These are phyloP conservation scores for Gorgonomyces haynaldii DNA, from an alignment of 192 early-diverging fungal species.

Conservation along the genomic window DNA sequence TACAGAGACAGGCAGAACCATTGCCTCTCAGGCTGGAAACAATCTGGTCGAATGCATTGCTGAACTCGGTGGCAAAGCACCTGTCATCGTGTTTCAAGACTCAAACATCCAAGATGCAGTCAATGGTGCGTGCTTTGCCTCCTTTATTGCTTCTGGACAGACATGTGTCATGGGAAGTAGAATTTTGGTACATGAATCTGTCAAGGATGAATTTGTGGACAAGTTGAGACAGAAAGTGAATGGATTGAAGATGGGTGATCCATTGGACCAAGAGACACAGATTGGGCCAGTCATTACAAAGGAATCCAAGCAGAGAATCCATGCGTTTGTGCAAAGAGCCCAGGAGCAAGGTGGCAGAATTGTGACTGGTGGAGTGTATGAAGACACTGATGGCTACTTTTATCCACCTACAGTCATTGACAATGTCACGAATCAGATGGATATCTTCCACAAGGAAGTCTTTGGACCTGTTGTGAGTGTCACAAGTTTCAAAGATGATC, in stretches of 20 bases:
- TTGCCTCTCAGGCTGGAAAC: constrained; percentile 43
- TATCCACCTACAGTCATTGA: constrained; percentile 72
- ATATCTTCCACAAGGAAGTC: constrained; percentile 65
- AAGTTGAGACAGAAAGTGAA: constrained; percentile 41
- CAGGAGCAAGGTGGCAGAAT: constrained; percentile 58
- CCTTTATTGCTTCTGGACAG: constrained; percentile 35
- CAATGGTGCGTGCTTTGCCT: constrained; percentile 20
- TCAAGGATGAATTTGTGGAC: constrained; percentile 28
- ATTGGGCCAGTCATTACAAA: constrained; percentile 76
- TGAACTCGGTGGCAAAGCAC: constrained; percentile 38
- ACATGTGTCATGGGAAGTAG: constrained; percentile 32
- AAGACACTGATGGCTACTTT: constrained; percentile 56
- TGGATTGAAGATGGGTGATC: constrained; percentile 60
- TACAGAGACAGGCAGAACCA: constrained; percentile 14
- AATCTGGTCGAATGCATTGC: constrained; percentile 49
- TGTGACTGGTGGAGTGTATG: constrained; percentile 62
- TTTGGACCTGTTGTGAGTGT: constrained; percentile 85
- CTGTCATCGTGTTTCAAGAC: constrained; percentile 40
- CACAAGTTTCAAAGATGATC: constrained; percentile 63
- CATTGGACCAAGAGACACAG: constrained; percentile 47
- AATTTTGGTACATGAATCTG: constrained; percentile 24
- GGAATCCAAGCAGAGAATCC: constrained; percentile 55
- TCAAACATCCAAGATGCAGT: constrained; percentile 29
- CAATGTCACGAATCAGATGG: constrained; percentile 56
- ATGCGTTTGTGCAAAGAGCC: constrained; percentile 58